Conservation (phyloP, 805 yeast genomes). For the Metschnikowia orientalis region DNA sequence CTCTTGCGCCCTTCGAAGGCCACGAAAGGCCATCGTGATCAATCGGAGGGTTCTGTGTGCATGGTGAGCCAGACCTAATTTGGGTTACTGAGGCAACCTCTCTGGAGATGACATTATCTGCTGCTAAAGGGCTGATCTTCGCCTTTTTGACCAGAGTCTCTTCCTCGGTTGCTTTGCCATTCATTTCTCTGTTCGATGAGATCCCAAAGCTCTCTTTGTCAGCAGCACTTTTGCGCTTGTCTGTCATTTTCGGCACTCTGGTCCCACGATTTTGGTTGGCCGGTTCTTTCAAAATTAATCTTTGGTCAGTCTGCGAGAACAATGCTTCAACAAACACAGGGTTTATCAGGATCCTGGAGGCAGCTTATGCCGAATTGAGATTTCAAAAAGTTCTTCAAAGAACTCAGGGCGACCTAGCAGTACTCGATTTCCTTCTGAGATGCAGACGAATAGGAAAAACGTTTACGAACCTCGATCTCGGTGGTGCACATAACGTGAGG, state of each 20-base stretch:
- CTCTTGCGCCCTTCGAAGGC: conserved; percentile 86
- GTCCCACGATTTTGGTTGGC: too few relatives aligned
- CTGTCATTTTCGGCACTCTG: conserved; percentile 5
- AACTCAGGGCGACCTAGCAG: too few relatives aligned
- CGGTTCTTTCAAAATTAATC: too few relatives aligned
- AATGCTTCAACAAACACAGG: too few relatives aligned
- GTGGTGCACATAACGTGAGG: too few relatives aligned
- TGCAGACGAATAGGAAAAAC: too few relatives aligned
- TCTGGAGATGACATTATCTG: conserved; percentile 12
- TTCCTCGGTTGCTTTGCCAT: not conserved
- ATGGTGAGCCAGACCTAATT: conserved; percentile 78
- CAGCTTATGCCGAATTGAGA: too few relatives aligned
- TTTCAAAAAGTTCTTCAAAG: too few relatives aligned
- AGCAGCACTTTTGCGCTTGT: conserved; percentile 1
- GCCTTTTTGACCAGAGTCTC: conserved; percentile 17
- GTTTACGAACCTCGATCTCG: too few relatives aligned
- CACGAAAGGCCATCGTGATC: conserved; percentile 90
- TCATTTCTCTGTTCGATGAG: not conserved
- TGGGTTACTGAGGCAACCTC: conserved; percentile 52
- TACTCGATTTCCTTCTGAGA: too few relatives aligned
- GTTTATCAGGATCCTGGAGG: too few relatives aligned
- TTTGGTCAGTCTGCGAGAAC: too few relatives aligned
- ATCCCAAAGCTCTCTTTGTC: not conserved
- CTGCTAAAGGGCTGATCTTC: conserved; percentile 16
- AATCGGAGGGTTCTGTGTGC: conserved; percentile 77